Conservation (phyloP, 2,329 filamentous ascomycete genomes). For the Lizonia empirigonia region DNA sequence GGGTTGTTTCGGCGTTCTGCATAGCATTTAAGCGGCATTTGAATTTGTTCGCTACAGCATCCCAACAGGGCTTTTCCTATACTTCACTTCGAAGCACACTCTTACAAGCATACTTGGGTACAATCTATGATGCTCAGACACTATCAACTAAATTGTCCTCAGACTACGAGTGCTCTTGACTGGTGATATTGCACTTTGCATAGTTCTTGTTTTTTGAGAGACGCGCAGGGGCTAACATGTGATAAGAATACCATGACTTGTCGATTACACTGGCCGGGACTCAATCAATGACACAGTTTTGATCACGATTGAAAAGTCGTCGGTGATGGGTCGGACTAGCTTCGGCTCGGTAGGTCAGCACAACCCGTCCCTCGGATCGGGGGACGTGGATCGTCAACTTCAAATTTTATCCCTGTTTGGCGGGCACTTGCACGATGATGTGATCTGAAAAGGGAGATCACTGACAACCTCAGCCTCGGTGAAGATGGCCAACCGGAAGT, state of each 20-base stretch:
- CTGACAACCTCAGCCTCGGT: neutral
- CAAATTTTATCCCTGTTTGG: neutral
- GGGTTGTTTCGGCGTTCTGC: neutral
- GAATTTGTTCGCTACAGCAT: neutral
- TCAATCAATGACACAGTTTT: neutral
- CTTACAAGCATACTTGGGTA: neutral
- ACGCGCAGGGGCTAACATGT: too few species aligned
- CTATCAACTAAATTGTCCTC: too few species aligned
- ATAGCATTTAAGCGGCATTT: neutral
- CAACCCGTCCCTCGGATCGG: too few species aligned
- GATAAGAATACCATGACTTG: too few species aligned
- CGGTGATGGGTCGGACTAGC: neutral
- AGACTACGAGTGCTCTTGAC: too few species aligned
- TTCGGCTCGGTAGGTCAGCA: neutral
- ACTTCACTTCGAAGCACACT: constrained; percentile 14
- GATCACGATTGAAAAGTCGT: neutral
- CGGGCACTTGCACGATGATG: neutral
- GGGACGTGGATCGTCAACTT: too few species aligned
- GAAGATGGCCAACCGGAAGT: neutral
- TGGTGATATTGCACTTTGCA: too few species aligned
- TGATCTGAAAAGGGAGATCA: neutral
- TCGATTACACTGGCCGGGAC: too few species aligned
- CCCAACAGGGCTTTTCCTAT: neutral
- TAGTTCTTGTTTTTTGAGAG: too few species aligned
- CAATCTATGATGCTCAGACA: constrained; percentile 1